These are phyloP conservation scores for Capillidium heterosporum DNA, from an alignment of 371 early-diverging fungal species.

Conservation along the genomic window DNA sequence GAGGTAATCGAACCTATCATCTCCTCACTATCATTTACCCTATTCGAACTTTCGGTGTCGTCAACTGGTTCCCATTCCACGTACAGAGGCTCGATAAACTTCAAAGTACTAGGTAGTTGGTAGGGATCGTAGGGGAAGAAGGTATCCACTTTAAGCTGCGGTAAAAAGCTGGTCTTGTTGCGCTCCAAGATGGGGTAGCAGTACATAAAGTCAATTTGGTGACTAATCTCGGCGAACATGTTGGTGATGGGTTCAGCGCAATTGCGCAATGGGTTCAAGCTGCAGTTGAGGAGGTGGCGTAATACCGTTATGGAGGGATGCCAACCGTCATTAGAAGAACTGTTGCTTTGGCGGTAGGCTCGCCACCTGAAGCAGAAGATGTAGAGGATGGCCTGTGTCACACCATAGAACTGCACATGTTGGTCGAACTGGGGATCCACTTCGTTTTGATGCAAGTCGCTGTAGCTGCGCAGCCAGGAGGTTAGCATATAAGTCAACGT, in stretches of 20 bases:
- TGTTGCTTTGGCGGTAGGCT: constrained; percentile 19
- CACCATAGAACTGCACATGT: constrained; percentile 65
- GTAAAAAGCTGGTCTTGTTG: constrained; percentile 28
- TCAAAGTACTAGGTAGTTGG: constrained; percentile 39
- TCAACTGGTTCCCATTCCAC: constrained; percentile 42
- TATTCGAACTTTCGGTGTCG: too few species aligned
- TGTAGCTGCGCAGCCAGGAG: constrained; percentile 40
- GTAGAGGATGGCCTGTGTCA: constrained; percentile 78
- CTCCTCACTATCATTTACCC: too few species aligned
- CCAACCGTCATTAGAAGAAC: constrained; percentile 18
- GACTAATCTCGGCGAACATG: constrained; percentile 68
- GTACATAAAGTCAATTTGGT: constrained; percentile 67
- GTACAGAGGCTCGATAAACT: constrained; percentile 39
- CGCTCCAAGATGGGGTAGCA: constrained; percentile 57
- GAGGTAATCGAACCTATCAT: too few species aligned
- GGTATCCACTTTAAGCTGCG: constrained; percentile 3
- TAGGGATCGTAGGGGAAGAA: constrained; percentile 94
- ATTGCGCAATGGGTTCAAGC: constrained; percentile 71
- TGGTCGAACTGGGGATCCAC: constrained; percentile 22
- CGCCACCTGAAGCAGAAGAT: constrained; percentile 91
- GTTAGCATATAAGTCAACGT: constrained; percentile 41
- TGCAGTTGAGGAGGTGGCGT: constrained; percentile 57
- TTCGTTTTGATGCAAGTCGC: constrained; percentile 22
- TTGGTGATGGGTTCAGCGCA: constrained; percentile 60
- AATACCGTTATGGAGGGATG: constrained; percentile 35